These are phyloP conservation scores for Talaromyces liani DNA, from an alignment of 495 filamentous ascomycete species.

Conservation along the genomic window DNA sequence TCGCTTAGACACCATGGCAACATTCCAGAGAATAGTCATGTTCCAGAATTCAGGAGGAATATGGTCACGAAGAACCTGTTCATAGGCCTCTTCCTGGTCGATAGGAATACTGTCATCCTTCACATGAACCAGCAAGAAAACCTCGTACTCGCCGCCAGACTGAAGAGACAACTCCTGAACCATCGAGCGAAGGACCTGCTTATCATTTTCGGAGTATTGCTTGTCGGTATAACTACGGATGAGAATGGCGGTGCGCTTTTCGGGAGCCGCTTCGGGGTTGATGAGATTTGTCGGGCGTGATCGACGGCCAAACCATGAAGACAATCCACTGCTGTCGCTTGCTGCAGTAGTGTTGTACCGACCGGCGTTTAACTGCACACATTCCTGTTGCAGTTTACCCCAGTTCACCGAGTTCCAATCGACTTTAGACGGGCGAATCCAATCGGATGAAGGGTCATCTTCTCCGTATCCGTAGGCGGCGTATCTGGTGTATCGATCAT, in stretches of 20 bases:
- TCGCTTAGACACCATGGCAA: slow-evolving; percentile 6
- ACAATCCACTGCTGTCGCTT: slow-evolving; percentile 3
- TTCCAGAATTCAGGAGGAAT: slow-evolving; percentile 59
- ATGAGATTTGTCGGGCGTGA: slow-evolving; percentile 6
- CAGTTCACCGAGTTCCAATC: slow-evolving; percentile 65
- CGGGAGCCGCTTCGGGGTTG: slow-evolving; percentile 1
- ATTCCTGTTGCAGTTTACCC: slow-evolving; percentile 60
- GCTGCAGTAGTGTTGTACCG: slow-evolving; percentile 34
- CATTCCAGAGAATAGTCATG: slow-evolving; percentile 64
- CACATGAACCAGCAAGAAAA: slow-evolving; percentile 69
- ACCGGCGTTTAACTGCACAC: slow-evolving; percentile 51
- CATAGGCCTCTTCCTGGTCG: slow-evolving; percentile 43
- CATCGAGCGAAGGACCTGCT: slow-evolving; percentile 62
- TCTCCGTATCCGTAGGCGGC: slow-evolving; percentile 39
- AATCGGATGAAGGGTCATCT: slow-evolving; percentile 20
- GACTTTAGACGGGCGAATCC: slow-evolving; percentile 21
- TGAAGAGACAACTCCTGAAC: slow-evolving; percentile 65
- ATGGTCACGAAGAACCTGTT: slow-evolving; percentile 33
- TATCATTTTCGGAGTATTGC: slow-evolving; percentile 62
- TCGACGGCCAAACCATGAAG: neutral
- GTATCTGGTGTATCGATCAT: slow-evolving; percentile 48
- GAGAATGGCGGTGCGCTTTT: slow-evolving; percentile 56
- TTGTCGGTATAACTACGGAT: slow-evolving; percentile 63
- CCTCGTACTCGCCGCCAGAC: slow-evolving; percentile 69
- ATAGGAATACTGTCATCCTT: slow-evolving; percentile 52